Base-by-base conservation (phyloP, 163 green algal genomes). In the Scenedesmus sp. region DNA sequence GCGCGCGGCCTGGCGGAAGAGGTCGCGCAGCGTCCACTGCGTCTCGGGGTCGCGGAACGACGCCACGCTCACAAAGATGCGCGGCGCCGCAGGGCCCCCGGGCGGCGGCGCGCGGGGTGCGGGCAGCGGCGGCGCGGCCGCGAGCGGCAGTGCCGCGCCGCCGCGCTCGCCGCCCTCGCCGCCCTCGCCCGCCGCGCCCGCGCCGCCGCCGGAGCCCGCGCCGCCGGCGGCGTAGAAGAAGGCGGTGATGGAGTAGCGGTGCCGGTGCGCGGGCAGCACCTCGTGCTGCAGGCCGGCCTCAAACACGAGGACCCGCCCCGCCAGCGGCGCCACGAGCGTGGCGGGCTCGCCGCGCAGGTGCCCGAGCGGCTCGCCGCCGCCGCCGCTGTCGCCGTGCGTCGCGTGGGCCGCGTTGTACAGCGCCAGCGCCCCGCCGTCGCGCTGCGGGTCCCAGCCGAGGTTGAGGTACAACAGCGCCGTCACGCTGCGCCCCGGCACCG, bases 401-500 rank as follows among this genome's bases (percentile, higher is more conserved):
- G 11, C 39, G 45, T 84, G 58, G 7, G 75, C 17, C 7, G 58
- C 34, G 22, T 83, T 85, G 67, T 90, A 92, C 10, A 92, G 34
- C 3, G 81, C 79, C 44, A 92, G 76, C 63, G 84, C 69, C 29
- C 87, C 87, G n/a, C 87, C 87, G 62, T 86, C 66, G 26, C 11
- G 29, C 84, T 87, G 57, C 2, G 53, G 20, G 34, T 89, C 39
- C 89, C 89, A 92, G 15, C 45, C 66, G 42, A 62, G 39, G 70
- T 94, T 94, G 10, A 93, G 75, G 81, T 95, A 95, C 11, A 88
- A 70, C 3, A 95, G 87, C 42, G 86, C 91, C 7, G 91, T 95
- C 31, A 93, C 31, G 20, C 62, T 62, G 18, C 90, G 82, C 20
- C 72, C 60, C 4, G 90, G 85, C 47, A 79, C 83, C 24, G 53